A percentile compares a stretch with the other conserved stretches of the same genome.
Conservation (phyloP, 2,329 filamentous ascomycete genomes). For the Aureobasidium pullulans region DNA sequence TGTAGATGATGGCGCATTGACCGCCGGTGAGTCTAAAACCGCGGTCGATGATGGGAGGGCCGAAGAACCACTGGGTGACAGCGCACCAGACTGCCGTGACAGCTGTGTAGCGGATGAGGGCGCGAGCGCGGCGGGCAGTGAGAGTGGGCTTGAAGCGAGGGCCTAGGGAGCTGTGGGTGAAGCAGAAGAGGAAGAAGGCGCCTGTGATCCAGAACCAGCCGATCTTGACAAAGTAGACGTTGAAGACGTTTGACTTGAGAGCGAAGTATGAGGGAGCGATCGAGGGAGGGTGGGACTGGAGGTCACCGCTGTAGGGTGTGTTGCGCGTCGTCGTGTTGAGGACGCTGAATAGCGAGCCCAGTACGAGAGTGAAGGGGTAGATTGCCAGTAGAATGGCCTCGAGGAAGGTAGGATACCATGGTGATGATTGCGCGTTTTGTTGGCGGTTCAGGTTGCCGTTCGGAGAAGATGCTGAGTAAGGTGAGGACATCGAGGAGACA, state of each 20-base stretch:
- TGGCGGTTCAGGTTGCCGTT: not conserved
- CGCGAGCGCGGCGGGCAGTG: constrained; percentile 47
- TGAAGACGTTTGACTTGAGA: constrained; percentile 87
- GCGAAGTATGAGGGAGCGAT: constrained; percentile 80
- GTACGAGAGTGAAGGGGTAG: constrained; percentile 70
- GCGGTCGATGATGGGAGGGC: constrained; percentile 80
- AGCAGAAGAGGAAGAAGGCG: constrained; percentile 63
- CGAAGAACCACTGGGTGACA: constrained; percentile 96
- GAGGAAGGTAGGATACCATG: constrained; percentile 62
- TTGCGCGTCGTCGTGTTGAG: constrained; percentile 68
- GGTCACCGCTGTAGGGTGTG: constrained; percentile 53
- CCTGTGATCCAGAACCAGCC: constrained; percentile 88
- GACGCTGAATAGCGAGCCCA: constrained; percentile 74
- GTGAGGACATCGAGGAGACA: not conserved
- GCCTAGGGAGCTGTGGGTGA: constrained; percentile 56
- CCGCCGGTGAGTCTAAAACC: constrained; percentile 85
- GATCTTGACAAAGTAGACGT: constrained; percentile 85
- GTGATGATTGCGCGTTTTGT: constrained; percentile 29
- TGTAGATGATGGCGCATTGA: constrained; percentile 58
- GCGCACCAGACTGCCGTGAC: constrained; percentile 75
- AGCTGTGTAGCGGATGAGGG: constrained; percentile 58
- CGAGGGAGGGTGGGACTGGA: constrained; percentile 55
- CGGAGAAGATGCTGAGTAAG: not conserved
- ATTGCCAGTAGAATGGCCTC: constrained; percentile 58
- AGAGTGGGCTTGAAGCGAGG: constrained; percentile 34